Percentiles rank a stretch among this genome's conserved stretches.
These are phyloP conservation scores for Rhamnella rubrinervis DNA, from an alignment of 331 rosid species.

Conservation along the genomic window DNA sequence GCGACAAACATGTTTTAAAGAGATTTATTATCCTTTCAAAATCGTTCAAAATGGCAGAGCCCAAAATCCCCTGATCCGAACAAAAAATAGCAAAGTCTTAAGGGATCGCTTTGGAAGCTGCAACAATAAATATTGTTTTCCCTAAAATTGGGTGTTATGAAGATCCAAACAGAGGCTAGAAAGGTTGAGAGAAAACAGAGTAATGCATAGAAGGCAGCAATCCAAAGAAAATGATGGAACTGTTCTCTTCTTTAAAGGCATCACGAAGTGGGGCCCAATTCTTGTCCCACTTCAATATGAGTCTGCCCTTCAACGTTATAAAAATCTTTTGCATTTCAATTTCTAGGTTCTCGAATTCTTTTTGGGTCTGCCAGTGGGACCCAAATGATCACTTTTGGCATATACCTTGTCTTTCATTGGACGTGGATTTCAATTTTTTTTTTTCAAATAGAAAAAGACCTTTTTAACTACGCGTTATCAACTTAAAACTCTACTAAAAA, in stretches of 20 bases:
- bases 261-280: slow-evolving; percentile 19
- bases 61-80: slow-evolving; percentile 12
- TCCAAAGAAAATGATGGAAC: slow-evolving; percentile 34
- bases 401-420: neutral
- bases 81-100: neutral
- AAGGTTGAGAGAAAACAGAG: slow-evolving; percentile 16
- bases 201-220: slow-evolving; percentile 17
- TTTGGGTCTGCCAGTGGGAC: slow-evolving; percentile 3
- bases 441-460: too few relatives aligned
- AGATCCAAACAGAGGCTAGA: slow-evolving; percentile 13
- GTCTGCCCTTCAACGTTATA: slow-evolving; percentile 5
- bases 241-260: slow-evolving; percentile 24
- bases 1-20: neutral
- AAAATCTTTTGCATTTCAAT: neutral
- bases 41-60: slow-evolving; percentile 3
- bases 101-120: slow-evolving; percentile 6
- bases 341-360: neutral
- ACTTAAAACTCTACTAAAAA: too few relatives aligned
- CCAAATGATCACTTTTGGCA: neutral
- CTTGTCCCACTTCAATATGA: neutral
- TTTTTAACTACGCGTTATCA: too few relatives aligned
- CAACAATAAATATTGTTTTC: slow-evolving; percentile 8
- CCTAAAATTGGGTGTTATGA: slow-evolving; percentile 25
- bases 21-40: neutral
- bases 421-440: neutral